phyloP scores from a whole-genome alignment of 2,329 filamentous ascomycete genomes.

The Pseudogymnoascus sp. region DNA sequence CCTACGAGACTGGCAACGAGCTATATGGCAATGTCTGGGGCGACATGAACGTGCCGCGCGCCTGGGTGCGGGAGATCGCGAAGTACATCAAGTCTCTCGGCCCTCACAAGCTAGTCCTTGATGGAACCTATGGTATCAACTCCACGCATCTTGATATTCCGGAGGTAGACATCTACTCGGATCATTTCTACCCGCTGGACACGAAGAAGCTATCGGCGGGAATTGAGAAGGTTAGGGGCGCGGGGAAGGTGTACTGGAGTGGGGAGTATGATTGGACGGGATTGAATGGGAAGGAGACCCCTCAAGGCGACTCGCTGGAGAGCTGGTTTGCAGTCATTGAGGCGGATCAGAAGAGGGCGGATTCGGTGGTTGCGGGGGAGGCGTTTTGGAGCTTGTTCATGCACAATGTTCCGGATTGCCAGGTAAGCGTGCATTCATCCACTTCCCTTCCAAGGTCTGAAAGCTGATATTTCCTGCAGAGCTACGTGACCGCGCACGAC shows the following conservation, averaged over 20 bases:
- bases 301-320: conserved; percentile 29
- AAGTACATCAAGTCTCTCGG: conserved; percentile 35
- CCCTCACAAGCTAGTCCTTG: conserved; percentile 39
- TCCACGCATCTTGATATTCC: conserved; percentile 35
- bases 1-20: conserved; percentile 45
- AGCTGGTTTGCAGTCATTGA: conserved; percentile 38
- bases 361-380: conserved; percentile 34
- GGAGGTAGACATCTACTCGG: conserved; percentile 41
- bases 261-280: conserved; percentile 44
- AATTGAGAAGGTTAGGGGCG: conserved; percentile 32
- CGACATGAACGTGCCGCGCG: conserved; percentile 37
- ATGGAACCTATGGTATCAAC: conserved; percentile 45
- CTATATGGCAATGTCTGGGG: conserved; percentile 38
- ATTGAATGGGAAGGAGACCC: conserved; percentile 16
- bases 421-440: conserved; percentile 25
- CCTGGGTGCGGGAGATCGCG: conserved; percentile 39
- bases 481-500: conserved; percentile 40
- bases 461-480: conserved; percentile 20
- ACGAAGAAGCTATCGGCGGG: conserved; percentile 34
- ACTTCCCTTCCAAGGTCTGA: too few species aligned
- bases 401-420: conserved; percentile 39
- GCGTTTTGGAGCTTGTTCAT: conserved; percentile 43
- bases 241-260: conserved; percentile 37
- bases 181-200: conserved; percentile 42
- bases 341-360: conserved; percentile 20